Conservation (phyloP, 2,329 filamentous ascomycete species). For the Trichoderma koningiopsis region DNA sequence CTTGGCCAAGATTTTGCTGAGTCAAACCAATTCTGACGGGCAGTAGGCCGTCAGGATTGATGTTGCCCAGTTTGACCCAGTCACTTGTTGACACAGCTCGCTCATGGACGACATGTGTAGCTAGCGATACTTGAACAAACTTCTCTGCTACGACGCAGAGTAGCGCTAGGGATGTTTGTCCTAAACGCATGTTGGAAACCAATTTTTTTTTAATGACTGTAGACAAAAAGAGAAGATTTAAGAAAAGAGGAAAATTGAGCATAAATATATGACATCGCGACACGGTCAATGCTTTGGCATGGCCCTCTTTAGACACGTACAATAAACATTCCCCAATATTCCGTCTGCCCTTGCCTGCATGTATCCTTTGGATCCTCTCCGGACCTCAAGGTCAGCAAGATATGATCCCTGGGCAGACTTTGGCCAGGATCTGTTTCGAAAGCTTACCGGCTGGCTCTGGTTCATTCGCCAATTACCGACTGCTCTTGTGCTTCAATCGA, state of each 20-base stretch:
- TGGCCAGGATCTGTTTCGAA: too few species aligned
- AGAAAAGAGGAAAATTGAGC: not conserved
- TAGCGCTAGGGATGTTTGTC: not conserved
- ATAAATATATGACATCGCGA: not conserved
- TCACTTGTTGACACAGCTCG: not conserved
- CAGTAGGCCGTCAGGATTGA: not conserved
- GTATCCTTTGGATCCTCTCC: not conserved
- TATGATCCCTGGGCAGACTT: too few species aligned
- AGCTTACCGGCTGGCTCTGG: too few species aligned
- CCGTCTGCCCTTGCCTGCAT: not conserved
- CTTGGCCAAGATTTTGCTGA: not conserved
- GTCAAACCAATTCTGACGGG: not conserved
- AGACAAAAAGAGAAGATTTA: not conserved
- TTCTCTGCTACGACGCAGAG: not conserved
- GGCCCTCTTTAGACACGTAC: not conserved
- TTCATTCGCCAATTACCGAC: too few species aligned
- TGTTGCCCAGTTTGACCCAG: not conserved
- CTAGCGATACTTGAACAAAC: not conserved
- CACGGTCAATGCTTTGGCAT: not conserved
- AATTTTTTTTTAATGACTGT: not conserved
- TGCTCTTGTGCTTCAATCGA: too few species aligned
- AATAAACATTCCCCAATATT: not conserved
- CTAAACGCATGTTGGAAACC: not conserved
- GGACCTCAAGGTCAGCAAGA: not conserved
- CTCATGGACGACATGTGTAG: conserved; percentile 4